Percentiles rank a stretch among this genome's conserved stretches.
Conservation (phyloP, 2,329 filamentous ascomycete species). For the Chaetothyriales sp. region DNA sequence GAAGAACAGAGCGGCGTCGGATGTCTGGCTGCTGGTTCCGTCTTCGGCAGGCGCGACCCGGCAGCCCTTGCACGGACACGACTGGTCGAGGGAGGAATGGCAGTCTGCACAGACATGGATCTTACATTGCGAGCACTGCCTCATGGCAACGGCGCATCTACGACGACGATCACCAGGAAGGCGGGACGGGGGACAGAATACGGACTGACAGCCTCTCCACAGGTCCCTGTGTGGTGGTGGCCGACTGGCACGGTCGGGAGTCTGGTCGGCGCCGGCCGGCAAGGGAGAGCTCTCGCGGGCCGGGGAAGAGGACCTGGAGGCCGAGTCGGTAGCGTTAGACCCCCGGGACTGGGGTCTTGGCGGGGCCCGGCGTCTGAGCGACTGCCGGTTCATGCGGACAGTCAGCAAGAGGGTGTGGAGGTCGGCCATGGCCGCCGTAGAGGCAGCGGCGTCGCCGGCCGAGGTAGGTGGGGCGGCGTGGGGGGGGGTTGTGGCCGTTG, state of each 20-base stretch:
- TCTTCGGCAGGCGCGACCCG: slow-evolving; percentile 5
- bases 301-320: slow-evolving; percentile 25
- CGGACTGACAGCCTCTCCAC: slow-evolving; percentile 36
- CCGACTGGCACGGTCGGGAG: background rate
- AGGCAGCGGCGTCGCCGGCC: background rate
- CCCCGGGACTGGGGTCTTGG: slow-evolving; percentile 13
- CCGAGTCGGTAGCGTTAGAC: slow-evolving; percentile 23
- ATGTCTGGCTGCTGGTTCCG: background rate
- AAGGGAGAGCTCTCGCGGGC: slow-evolving; percentile 15
- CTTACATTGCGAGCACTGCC: slow-evolving; percentile 33
- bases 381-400: background rate
- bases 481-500: background rate
- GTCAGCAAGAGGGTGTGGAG: background rate
- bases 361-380: background rate
- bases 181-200: slow-evolving; percentile 33
- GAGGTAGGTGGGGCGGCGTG: no score
- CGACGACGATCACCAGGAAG: slow-evolving; percentile 32
- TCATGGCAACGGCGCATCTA: slow-evolving; percentile 30
- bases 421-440: background rate
- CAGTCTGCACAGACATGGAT: slow-evolving; percentile 36
- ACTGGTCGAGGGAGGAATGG: slow-evolving; percentile 17
- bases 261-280: background rate
- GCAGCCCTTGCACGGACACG: slow-evolving; percentile 18
- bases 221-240: slow-evolving; percentile 16
- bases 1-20: slow-evolving; percentile 11